Evolutionary conservation across 164 flowering plant genomes (phyloP).

Genomic region (Berberis thunbergii): DNA sequence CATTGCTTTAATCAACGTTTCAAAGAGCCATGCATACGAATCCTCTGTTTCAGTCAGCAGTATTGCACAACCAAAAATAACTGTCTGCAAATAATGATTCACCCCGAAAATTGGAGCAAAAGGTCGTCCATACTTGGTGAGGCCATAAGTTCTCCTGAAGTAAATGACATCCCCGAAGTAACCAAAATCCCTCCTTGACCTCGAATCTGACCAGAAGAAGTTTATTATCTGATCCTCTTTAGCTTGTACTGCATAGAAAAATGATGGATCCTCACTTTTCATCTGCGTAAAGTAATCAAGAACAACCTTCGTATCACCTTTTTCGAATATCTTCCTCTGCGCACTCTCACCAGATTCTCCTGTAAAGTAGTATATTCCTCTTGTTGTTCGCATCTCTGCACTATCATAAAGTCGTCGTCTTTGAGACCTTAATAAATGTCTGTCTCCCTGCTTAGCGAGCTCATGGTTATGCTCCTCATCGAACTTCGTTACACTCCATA

Average conservation of each 20-base stretch:
- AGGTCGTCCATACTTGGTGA: constrained; percentile 9
- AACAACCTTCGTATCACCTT: neutral
- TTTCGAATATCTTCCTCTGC: neutral
- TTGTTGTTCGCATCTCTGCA: neutral
- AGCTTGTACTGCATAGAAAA: constrained; percentile 10
- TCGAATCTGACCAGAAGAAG: constrained; percentile 13
- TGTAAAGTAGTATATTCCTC: neutral
- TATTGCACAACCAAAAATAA: neutral
- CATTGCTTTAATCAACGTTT: neutral
- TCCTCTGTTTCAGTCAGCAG: neutral
- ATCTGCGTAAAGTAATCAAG: constrained; percentile 6
- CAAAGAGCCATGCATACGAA: neutral
- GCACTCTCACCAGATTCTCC: neutral
- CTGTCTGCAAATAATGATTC: neutral
- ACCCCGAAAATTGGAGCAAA: constrained; percentile 5
- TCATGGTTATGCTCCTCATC: neutral
- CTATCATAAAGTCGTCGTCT: neutral
- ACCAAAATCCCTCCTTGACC: constrained; percentile 14
- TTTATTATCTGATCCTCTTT: constrained; percentile 11
- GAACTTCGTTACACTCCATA: neutral
- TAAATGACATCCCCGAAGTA: constrained; percentile 15
- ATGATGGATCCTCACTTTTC: constrained; percentile 11
- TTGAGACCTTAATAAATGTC: neutral
- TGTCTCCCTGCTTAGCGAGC: neutral
- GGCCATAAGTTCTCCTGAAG: constrained; percentile 7